Evolutionary conservation across 768 basidiomycete genomes (phyloP), one percentile per base, ranked within the genome.

Genomic region (Kondoa subrosea): DNA sequence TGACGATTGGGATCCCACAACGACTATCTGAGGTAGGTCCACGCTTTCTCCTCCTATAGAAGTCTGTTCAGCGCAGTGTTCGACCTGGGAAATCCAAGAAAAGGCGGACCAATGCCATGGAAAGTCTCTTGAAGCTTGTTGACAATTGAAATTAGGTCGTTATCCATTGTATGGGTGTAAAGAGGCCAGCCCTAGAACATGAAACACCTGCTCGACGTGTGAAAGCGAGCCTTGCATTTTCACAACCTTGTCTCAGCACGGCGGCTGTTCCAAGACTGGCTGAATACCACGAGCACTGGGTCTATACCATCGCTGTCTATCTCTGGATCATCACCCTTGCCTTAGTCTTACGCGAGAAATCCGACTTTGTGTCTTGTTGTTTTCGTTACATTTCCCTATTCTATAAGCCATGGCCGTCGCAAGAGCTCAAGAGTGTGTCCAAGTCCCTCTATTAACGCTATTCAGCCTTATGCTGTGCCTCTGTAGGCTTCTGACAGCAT

Each of bases 1-100:
- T 33, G 91, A 86, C 56, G 91, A 95, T 79, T 96, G 92, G 73
- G 91, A 92, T 68, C 92, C 92, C 74, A 77, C 79, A n/a, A 78
- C 78, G 15, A 80, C 79, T 56, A 79, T 78, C 68, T 80, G 79
- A 2, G 79, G 79, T 66, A 80, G 73, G 68, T 80, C 79, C 56
- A 80, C 78, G 8, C 77, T 73, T 70, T 80, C 79, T 1, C 78
- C 79, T 32, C 78, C 77, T 32, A 50, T 8, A 8, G 40, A 50
- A 21, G 8, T 50, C 12, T 21, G 21, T 50, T 50, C 21, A n/a
- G n/a, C n/a, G 40, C 8, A 21, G 12, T 50, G 40, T 50, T 50
- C 12, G 8, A 50, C 40, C 12, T 50, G 8, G 12, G 21, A 50
- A 50, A 50, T 50, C 21, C 40, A 50, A 50, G 12, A 50, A 8